Conservation (phyloP, 345 rosid genomes). For the Gossypium rotundifolium region DNA sequence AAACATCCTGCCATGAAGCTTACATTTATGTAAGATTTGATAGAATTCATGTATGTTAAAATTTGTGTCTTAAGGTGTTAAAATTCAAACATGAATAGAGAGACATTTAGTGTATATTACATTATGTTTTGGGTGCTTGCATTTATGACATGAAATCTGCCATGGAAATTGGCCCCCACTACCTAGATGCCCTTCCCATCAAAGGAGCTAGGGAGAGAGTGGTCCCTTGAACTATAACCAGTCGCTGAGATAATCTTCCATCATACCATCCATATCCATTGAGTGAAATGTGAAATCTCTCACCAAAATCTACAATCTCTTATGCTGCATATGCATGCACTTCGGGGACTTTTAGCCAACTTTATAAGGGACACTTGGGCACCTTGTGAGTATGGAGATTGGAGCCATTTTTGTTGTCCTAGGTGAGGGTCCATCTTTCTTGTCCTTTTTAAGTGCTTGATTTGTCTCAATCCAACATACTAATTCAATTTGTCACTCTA, state of each 20-base stretch:
- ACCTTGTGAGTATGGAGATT: neutral
- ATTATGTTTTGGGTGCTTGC: too few relatives aligned
- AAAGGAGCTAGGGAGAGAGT: slow-evolving; percentile 6
- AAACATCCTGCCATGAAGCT: slow-evolving; percentile 10
- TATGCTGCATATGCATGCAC: neutral
- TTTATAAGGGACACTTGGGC: neutral
- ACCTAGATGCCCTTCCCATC: slow-evolving; percentile 20
- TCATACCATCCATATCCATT: neutral
- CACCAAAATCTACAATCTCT: neutral
- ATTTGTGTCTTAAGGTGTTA: neutral
- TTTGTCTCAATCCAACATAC: slow-evolving; percentile 1
- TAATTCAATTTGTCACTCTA: neutral
- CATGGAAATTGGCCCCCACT: slow-evolving; percentile 21
- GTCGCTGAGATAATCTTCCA: neutral
- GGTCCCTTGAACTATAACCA: slow-evolving; percentile 18
- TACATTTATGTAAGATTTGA: slow-evolving; percentile 9
- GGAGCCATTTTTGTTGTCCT: neutral
- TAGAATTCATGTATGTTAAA: neutral
- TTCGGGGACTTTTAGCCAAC: neutral
- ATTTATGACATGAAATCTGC: slow-evolving; percentile 17
- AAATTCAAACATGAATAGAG: neutral
- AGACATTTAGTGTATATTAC: too few relatives aligned
- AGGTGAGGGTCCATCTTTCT: neutral
- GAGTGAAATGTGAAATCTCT: neutral
- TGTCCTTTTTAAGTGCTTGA: slow-evolving; percentile 1